Conservation (phyloP, 2,329 filamentous ascomycete species). For the Microcera coccophila region DNA sequence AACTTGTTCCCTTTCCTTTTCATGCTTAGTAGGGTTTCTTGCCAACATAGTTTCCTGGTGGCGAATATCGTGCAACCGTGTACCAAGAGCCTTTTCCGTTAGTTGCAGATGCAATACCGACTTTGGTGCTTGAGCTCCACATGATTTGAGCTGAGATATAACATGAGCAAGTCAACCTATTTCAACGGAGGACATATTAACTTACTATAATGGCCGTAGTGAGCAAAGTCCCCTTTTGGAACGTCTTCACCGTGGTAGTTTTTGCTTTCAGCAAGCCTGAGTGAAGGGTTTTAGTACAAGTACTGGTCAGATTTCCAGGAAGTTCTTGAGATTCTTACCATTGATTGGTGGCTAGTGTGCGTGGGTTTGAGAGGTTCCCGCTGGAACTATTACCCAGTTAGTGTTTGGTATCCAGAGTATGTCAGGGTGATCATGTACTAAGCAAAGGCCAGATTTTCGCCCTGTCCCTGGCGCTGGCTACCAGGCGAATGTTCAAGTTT, state of each 20-base stretch:
- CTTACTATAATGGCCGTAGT: slow-evolving; percentile 30
- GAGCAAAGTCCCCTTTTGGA: slow-evolving; percentile 19
- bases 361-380: slow-evolving; percentile 9
- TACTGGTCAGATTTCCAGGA: too few relatives aligned
- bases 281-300: too few relatives aligned
- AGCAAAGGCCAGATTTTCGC: slow-evolving; percentile 22
- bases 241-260: slow-evolving; percentile 19
- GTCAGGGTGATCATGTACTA: slow-evolving; percentile 2
- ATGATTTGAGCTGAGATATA: slow-evolving; percentile 23
- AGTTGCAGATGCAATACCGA: slow-evolving; percentile 30
- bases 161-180: neutral
- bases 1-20: too few relatives aligned
- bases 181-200: fast-evolving
- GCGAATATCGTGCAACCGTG: slow-evolving; percentile 33
- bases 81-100: slow-evolving; percentile 28
- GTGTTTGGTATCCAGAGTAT: neutral
- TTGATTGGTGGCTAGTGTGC: slow-evolving; percentile 10
- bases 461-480: slow-evolving; percentile 12
- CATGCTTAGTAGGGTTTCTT: slow-evolving; percentile 28
- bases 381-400: slow-evolving; percentile 6
- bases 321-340: slow-evolving; percentile 11
- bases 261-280: slow-evolving; percentile 18
- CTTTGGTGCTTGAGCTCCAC: slow-evolving; percentile 30
- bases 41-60: slow-evolving; percentile 31
- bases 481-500: slow-evolving; percentile 14